These are phyloP conservation scores for Bruguiera gymnorhiza DNA, from an alignment of 345 rosid genomes.

Conservation along the genomic window DNA sequence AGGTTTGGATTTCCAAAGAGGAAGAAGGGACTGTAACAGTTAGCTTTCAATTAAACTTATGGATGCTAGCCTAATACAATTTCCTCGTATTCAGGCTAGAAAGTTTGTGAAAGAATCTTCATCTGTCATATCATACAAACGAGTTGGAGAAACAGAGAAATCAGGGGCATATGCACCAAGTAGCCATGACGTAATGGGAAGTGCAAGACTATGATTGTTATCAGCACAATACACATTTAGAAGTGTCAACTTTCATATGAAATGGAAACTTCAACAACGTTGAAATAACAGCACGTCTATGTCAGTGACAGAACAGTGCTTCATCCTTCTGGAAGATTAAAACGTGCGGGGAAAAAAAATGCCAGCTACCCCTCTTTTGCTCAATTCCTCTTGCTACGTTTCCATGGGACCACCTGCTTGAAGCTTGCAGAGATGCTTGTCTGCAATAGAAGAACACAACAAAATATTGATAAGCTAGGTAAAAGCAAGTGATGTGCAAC, in stretches of 20 bases:
- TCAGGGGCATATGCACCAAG: no score
- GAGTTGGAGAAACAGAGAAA: no score
- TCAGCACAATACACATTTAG: no score
- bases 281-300: background rate
- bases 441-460: slow-evolving; percentile 58
- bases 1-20: no score
- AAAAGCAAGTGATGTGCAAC: background rate
- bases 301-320: background rate
- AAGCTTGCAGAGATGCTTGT: slow-evolving; percentile 49
- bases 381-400: slow-evolving; percentile 36
- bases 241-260: background rate
- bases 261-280: background rate
- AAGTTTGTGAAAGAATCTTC: no score
- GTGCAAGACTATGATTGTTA: no score
- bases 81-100: no score
- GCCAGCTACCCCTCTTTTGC: background rate
- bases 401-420: slow-evolving; percentile 65
- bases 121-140: no score
- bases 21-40: no score
- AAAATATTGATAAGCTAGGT: slow-evolving; percentile 6
- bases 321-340: background rate
- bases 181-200: no score
- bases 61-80: no score
- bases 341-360: background rate
- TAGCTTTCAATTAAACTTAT: no score